Percentiles rank a stretch among this genome's conserved stretches.
These are phyloP conservation scores for Aegilops longissima DNA, from an alignment of 176 grass and related monocot genomes.

Conservation along the genomic window DNA sequence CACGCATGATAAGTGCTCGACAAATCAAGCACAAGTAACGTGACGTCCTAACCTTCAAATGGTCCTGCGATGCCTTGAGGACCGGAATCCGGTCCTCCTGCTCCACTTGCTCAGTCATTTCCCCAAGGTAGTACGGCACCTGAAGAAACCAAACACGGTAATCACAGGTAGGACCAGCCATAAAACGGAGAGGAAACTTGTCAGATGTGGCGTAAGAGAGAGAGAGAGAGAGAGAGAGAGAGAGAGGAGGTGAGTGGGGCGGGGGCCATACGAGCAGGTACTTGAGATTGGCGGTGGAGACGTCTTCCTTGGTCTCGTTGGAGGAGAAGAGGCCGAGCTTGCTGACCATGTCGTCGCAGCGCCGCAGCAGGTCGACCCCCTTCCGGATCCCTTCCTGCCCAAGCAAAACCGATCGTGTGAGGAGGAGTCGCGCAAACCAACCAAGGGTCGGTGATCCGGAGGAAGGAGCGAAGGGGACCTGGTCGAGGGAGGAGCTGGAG, in stretches of 20 bases:
- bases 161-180: not conserved
- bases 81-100: constrained; percentile 60
- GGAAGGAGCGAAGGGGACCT: not conserved
- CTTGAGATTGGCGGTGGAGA: constrained; percentile 95
- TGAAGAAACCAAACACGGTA: constrained; percentile 17
- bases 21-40: not conserved
- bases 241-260: not conserved
- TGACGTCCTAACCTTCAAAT: constrained; percentile 63
- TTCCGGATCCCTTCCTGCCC: constrained; percentile 64
- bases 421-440: not conserved
- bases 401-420: not conserved
- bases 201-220: not conserved
- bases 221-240: not conserved
- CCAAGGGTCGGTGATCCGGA: not conserved
- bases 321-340: constrained; percentile 81
- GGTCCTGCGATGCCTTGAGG: constrained; percentile 64
- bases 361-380: constrained; percentile 64
- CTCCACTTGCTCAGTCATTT: constrained; percentile 68
- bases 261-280: constrained; percentile 54
- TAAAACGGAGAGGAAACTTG: not conserved
- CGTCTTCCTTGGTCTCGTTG: constrained; percentile 93
- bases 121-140: constrained; percentile 77
- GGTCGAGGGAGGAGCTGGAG: constrained; percentile 60
- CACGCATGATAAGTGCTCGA: not conserved
- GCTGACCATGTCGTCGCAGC: constrained; percentile 84